Base-by-base conservation (phyloP, 192 early-diverging fungal genomes). In the Linnemannia zychae region DNA sequence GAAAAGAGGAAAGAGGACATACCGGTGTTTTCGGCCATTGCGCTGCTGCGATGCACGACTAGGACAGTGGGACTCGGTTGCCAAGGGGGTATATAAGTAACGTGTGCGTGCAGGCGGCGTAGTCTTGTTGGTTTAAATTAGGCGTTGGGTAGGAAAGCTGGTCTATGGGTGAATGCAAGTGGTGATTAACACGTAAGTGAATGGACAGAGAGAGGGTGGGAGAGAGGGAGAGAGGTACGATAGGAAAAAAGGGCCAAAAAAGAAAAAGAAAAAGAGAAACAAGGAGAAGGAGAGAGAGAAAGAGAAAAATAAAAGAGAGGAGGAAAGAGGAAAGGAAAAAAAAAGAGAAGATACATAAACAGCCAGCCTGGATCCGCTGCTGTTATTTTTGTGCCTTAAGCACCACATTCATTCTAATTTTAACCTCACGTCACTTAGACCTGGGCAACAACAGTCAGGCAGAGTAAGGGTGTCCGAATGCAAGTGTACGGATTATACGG, bases 11-110 rank as follows among this genome's bases (percentile, higher is more conserved):
- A 46, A 9, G 69, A 17, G 36, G 1, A 71, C 77, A 72, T 40
- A 78, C 77, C 46, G 15, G 70, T 78, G 53, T 40, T 78, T 37
- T 78, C 77, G 70, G 77, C 70, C 77, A 78, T 78, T 28, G 38
- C 18, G 28, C 11, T 63, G 57, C 57, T 63, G 57, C 28, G 7
- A 63, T 63, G 57, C 57, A 31, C 57, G 57, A 63, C 28, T 63
- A 63, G 57, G 57, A 31, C 57, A 12, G 9, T 11, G 9, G 31
- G 22, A 57, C n/a, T 57, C 24, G 22, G 15, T 63, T 63, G 31
- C 57, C 11, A 63, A 28, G 57, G 57, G 57, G 24, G 13, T 63
- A 11, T 1, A 1, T 63, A 31, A 31, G 57, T 15, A 63, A 12
- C 28, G 28, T 63, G 28, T 33, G 7, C 53, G 53, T n/a, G 53